Base-by-base conservation (phyloP, 2,329 filamentous ascomycete genomes). In the Dichotomopilus funicola region DNA sequence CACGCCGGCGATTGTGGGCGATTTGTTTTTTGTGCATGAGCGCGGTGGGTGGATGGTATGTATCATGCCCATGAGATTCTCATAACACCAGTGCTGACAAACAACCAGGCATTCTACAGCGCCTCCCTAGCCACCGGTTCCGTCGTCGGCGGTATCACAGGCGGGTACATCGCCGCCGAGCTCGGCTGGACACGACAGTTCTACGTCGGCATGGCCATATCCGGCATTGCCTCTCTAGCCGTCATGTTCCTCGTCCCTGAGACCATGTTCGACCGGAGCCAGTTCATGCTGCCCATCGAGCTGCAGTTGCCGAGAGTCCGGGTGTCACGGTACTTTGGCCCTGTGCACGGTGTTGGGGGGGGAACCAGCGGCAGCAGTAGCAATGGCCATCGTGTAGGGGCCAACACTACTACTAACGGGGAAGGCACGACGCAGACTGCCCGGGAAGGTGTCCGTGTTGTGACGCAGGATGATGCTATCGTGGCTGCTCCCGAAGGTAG, bases 21-120 rank as follows among this genome's bases (percentile, higher is more conserved):
- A 72, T 9, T 58, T 72, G 27, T 72, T 68, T 13, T 71, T 71
- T 5, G 57, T 72, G 0, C 66, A 71, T 13, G 63, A 72, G 13
- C 65, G 71, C 0, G 69, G 70, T 2, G 48, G 64, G 9, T 69
- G 69, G 10, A 72, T 73, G 63, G 63, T 65, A 13, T 12, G 62
- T 59, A n/a, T 5, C 11, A 27, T 27, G 19, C 19, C 19, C 19
- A 27, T 12, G 9, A 46, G 9, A 6, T 46, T 4, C 2, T 9
- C 44, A 6, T 46, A 12, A 38, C 37, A 38, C 7, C 7, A 46
- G 4, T 7, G 6, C 31, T 34, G 33, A 12, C 10, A 41, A 9
- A 38, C n/a, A 8, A 19, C 41, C 42, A 65, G 70, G 70, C 68
- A 0, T 49, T 72, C 1, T 73, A 71, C 50, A 72, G 68, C 0